Percentiles rank a stretch among this genome's conserved stretches.
Conservation (phyloP, 1,284 basidiomycete species). For the Grifola frondosa region DNA sequence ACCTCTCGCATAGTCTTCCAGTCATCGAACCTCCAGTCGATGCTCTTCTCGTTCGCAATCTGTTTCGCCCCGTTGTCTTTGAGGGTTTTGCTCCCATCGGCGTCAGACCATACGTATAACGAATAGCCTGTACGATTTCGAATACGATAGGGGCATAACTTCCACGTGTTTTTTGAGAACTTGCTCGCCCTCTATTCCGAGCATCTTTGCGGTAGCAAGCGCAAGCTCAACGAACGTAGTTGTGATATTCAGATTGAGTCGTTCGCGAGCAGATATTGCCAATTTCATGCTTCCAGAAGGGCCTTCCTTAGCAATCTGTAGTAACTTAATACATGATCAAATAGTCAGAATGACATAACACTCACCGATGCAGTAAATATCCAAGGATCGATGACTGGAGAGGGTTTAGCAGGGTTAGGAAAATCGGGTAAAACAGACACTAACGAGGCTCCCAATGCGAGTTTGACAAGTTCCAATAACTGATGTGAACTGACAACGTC, state of each 20-base stretch:
- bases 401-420: not conserved
- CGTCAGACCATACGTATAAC: conserved; percentile 81
- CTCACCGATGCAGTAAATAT: conserved; percentile 76
- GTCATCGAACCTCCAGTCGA: conserved; percentile 98
- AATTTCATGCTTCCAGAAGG: conserved; percentile 57
- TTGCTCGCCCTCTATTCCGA: conserved; percentile 72
- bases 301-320: conserved; percentile 54
- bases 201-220: conserved; percentile 72
- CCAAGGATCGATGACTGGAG: conserved; percentile 93
- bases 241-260: conserved; percentile 91
- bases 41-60: conserved; percentile 70
- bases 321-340: not conserved
- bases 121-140: conserved; percentile 88
- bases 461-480: conserved; percentile 96
- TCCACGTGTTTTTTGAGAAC: conserved; percentile 75
- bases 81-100: conserved; percentile 49
- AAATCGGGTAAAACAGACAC: conserved; percentile 23
- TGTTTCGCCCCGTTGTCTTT: conserved; percentile 51
- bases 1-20: conserved; percentile 95
- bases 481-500: conserved; percentile 80
- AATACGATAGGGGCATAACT: conserved; percentile 94
- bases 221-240: conserved; percentile 90
- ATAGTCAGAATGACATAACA: conserved; percentile 4
- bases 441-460: conserved; percentile 98
- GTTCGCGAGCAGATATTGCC: conserved; percentile 75